Conservation (phyloP, 306 rosid species). For the Bauhinia variegata region DNA sequence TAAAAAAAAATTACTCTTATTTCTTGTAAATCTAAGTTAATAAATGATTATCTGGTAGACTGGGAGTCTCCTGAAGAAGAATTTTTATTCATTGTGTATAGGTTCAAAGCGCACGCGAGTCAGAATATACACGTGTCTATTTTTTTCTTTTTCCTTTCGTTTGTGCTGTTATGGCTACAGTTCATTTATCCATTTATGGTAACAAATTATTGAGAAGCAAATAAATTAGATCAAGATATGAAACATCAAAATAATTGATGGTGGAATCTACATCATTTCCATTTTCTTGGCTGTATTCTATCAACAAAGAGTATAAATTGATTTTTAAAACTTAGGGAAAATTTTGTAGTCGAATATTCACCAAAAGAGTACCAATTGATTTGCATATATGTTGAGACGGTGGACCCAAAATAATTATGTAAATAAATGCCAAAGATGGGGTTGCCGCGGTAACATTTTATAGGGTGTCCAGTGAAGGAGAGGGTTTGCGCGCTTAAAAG, state of each 20-base stretch:
- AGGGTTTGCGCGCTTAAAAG: too few species aligned
- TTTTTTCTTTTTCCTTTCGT: too few species aligned
- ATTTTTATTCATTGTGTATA: too few species aligned
- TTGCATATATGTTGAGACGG: conserved; percentile 30
- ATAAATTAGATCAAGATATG: conserved; percentile 8
- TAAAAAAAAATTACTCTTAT: neutral
- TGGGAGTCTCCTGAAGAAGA: too few species aligned
- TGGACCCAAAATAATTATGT: conserved; percentile 37
- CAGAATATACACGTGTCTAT: too few species aligned
- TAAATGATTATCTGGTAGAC: neutral
- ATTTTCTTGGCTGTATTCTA: neutral
- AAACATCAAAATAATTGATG: conserved; percentile 9
- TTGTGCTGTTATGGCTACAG: too few species aligned
- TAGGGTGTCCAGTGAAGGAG: conserved; percentile 21
- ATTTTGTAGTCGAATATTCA: too few species aligned
- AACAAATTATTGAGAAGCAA: conserved; percentile 4
- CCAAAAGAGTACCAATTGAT: too few species aligned
- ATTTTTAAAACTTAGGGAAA: too few species aligned
- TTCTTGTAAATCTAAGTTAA: conserved; percentile 8
- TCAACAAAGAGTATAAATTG: too few species aligned
- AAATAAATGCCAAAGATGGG: conserved; percentile 15
- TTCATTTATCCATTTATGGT: too few species aligned
- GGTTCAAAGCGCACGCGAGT: too few species aligned
- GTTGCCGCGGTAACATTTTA: conserved; percentile 29
- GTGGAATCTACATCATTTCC: conserved; percentile 37